A percentile compares a stretch with the other conserved stretches of the same genome.
These are phyloP conservation scores for Rasamsonia emersonii DNA, from an alignment of 2,329 filamentous ascomycete genomes.

Conservation along the genomic window DNA sequence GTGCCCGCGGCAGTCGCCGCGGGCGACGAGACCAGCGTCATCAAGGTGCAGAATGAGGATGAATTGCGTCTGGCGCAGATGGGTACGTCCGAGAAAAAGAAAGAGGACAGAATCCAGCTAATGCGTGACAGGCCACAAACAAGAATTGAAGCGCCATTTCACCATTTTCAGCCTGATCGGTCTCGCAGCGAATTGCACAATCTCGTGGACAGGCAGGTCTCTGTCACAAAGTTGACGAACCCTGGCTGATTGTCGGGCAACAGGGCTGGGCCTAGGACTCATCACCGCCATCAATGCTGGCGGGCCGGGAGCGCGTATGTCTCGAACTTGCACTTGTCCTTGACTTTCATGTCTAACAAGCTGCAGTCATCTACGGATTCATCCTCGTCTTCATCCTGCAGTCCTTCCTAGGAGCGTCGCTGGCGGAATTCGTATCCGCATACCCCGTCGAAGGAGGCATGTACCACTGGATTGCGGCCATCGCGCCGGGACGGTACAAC, in stretches of 20 bases:
- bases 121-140: conserved; percentile 35
- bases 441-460: conserved; percentile 44
- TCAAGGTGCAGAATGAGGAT: too few relatives aligned
- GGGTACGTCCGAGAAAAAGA: too few relatives aligned
- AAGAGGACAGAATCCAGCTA: too few relatives aligned
- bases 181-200: conserved; percentile 42
- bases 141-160: conserved; percentile 43
- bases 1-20: too few relatives aligned
- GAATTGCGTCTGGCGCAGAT: conserved; percentile 38
- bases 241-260: neutral
- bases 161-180: conserved; percentile 41
- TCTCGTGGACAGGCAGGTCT: conserved; percentile 39
- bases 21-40: too few relatives aligned
- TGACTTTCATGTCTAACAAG: too few relatives aligned
- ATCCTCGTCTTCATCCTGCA: conserved; percentile 41
- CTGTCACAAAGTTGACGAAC: neutral
- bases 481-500: conserved; percentile 34
- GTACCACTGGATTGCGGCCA: conserved; percentile 45
- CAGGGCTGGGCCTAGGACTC: conserved; percentile 34
- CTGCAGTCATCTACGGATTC: conserved; percentile 42
- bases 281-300: conserved; percentile 42
- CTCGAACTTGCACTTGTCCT: too few relatives aligned
- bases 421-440: conserved; percentile 42
- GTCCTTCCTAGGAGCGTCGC: conserved; percentile 37
- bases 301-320: conserved; percentile 34